Evolutionary conservation across 345 rosid species (phyloP), one percentile per base, ranked within the genome.

Genomic region (Boechera divaricarpa): DNA sequence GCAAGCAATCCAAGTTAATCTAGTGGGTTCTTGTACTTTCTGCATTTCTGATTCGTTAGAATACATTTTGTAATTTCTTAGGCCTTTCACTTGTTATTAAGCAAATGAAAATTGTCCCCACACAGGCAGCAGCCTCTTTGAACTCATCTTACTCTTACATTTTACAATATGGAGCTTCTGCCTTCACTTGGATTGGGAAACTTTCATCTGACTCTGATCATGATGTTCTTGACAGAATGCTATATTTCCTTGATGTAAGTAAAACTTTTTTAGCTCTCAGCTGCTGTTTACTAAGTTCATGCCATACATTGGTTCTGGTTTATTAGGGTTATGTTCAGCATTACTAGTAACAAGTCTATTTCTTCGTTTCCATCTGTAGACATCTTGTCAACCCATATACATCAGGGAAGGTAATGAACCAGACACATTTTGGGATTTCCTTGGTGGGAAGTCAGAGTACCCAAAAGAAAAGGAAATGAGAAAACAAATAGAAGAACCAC

Each of bases 1-100:
- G 95, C 98, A 91, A 83, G 98, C 95, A 31, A 82, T 91, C 78
- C 97, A 93, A 84, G 93, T 91, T 71, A 82, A 88, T 76, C 83
- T 51, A 57, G 98, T 88, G 84, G 80, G 86, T 83, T 78, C 65
- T 54, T 54, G 0, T 31, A 67, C 58, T 67, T 47, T 48, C 60
- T 51, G 35, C 33, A n/a, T 24, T 26, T 45, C 38, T 18, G 31
- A 52, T 48, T 21, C 11, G 36, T 24, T 16, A 29, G 29, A 21
- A 0, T 49, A 42, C 61, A 32, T 45, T 24, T 36, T 26, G 32
- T n/a, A 47, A 49, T 53, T 48, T 45, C 79, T 31, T 76, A 51
- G 56, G 65, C 11, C 38, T 6, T 52, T 60, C 28, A 51, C 29
- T 42, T 52, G 15, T 60, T 10, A 41, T 49, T 26, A 58, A 69